Evolutionary conservation across 2,329 filamentous ascomycete genomes (phyloP).

Genomic region (Penicillium corylophilum): DNA sequence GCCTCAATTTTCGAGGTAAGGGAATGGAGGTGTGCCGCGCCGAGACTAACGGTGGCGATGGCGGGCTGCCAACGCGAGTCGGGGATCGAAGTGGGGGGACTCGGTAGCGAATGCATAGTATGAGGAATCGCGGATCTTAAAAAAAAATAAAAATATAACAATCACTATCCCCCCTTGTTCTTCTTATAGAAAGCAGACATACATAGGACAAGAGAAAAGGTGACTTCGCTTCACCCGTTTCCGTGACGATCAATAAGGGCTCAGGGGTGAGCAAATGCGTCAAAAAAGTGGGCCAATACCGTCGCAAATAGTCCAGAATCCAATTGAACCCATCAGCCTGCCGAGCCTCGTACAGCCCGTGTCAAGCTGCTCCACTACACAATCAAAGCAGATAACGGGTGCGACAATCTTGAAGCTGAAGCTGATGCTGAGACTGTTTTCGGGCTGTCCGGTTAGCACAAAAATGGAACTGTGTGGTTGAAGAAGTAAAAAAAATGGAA

Average conservation of each 20-base stretch:
- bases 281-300: constrained; percentile 11
- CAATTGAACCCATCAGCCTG: not conserved
- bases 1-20: constrained; percentile 31
- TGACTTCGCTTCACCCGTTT: constrained; percentile 6
- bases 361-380: not conserved
- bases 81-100: constrained; percentile 8
- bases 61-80: constrained; percentile 20
- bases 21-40: constrained; percentile 16
- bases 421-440: constrained; percentile 1
- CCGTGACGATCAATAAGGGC: constrained; percentile 9
- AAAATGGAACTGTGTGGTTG: not conserved
- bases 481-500: not conserved
- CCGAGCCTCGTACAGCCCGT: not conserved
- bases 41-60: constrained; percentile 24
- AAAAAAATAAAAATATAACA: not conserved
- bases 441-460: not conserved
- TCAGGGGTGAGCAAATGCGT: constrained; percentile 13
- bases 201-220: not conserved
- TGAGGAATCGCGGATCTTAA: not conserved
- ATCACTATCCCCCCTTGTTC: not conserved
- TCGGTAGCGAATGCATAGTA: constrained; percentile 18
- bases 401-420: not conserved
- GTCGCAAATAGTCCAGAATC: constrained; percentile 7
- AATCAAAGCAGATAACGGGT: not conserved
- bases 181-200: constrained; percentile 5